Conservation (phyloP, 106 monocot genomes). For the Dendrobium officinale region DNA sequence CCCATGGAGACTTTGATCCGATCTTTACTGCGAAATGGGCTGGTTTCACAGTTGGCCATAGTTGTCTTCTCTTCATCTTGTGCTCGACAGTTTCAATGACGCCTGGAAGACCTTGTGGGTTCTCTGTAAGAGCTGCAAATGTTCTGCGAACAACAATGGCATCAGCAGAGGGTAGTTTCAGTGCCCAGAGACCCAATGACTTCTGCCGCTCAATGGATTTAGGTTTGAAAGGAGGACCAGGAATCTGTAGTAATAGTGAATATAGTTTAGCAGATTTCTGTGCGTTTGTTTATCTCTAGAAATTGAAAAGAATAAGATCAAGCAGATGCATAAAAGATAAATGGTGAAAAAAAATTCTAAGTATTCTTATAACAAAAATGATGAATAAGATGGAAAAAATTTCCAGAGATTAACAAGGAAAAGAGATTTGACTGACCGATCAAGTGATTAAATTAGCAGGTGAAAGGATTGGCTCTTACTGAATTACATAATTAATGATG, state of each 20-base stretch:
- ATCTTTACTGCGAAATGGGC: constrained; percentile 88
- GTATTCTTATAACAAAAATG: no score
- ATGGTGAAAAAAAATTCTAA: no score
- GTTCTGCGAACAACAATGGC: constrained; percentile 78
- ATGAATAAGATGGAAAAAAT: no score
- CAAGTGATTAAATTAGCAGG: no score
- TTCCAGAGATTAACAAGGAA: no score
- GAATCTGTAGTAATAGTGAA: constrained; percentile 49
- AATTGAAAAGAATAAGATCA: no score
- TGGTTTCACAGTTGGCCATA: constrained; percentile 82
- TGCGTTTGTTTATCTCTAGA: no score
- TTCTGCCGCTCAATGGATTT: constrained; percentile 65
- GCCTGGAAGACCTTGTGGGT: constrained; percentile 73
- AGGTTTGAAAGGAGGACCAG: constrained; percentile 52
- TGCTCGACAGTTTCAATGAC: constrained; percentile 41
- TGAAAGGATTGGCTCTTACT: no score
- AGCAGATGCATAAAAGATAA: no score
- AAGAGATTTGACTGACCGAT: no score
- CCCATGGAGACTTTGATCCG: constrained; percentile 50
- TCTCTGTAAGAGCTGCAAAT: constrained; percentile 49
- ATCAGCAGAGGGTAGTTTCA: constrained; percentile 91
- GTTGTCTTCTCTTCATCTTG: constrained; percentile 31
- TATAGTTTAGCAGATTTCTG: background rate
- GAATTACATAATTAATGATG: no score
- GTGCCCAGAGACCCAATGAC: constrained; percentile 68